Percentiles rank a stretch among this genome's conserved stretches.
Conservation (phyloP, 257 asterid species). For the Schizonepeta tenuifolia region DNA sequence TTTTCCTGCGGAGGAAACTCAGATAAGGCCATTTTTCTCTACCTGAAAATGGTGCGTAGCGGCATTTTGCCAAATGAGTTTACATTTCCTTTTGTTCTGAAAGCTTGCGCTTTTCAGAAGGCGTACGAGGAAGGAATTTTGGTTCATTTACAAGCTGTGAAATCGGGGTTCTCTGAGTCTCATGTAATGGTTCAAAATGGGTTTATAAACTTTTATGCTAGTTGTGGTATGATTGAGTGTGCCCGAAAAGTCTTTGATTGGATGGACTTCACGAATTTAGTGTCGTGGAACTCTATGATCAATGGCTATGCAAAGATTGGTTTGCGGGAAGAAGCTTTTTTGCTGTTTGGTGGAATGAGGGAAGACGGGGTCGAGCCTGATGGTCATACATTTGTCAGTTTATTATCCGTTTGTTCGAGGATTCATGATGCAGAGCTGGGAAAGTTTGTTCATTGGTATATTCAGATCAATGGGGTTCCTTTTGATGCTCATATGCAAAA, state of each 20-base stretch:
- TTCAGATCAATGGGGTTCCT: constrained; percentile 44
- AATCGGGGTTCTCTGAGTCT: constrained; percentile 52
- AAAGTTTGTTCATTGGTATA: constrained; percentile 67
- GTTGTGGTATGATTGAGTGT: constrained; percentile 50
- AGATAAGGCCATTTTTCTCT: constrained; percentile 40
- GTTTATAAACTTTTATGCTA: constrained; percentile 53
- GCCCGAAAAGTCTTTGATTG: constrained; percentile 63
- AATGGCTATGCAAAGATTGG: constrained; percentile 60
- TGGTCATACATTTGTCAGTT: constrained; percentile 63
- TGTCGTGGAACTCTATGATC: constrained; percentile 80
- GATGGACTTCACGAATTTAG: constrained; percentile 49
- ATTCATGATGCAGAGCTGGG: constrained; percentile 63
- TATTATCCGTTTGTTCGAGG: constrained; percentile 65
- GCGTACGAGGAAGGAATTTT: constrained; percentile 50
- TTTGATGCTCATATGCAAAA: constrained; percentile 60
- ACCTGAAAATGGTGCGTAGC: constrained; percentile 34
- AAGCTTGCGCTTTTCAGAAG: constrained; percentile 63
- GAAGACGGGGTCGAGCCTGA: constrained; percentile 64
- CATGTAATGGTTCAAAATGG: constrained; percentile 69
- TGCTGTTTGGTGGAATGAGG: constrained; percentile 53
- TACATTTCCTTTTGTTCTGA: constrained; percentile 71
- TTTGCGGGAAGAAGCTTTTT: constrained; percentile 49
- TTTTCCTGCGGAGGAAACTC: constrained; percentile 46
- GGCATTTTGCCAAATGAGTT: constrained; percentile 56
- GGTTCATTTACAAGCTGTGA: constrained; percentile 56